Conservation (phyloP, 1,139 yeast species). For the Taiozyma sp. region DNA sequence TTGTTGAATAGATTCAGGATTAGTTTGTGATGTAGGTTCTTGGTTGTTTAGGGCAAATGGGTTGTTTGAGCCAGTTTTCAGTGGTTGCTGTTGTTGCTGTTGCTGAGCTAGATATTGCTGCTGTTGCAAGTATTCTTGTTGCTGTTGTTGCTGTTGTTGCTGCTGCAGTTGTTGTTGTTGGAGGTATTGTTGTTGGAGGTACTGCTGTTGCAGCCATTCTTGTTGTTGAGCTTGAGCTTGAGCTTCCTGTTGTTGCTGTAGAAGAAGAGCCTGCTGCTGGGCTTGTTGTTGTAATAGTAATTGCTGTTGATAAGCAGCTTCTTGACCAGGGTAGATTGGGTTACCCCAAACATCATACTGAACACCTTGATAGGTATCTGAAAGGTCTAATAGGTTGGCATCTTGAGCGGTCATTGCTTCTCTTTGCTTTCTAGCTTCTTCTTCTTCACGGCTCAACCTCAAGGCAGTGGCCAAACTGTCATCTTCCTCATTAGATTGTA, state of each 20-base stretch:
- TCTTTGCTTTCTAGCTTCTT: conserved; percentile 61
- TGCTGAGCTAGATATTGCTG: conserved; percentile 31
- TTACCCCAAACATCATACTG: conserved; percentile 75
- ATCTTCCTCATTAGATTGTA: conserved; percentile 40
- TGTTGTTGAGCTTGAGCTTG: conserved; percentile 22
- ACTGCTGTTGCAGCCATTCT: conserved; percentile 11
- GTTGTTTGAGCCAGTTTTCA: conserved; percentile 75
- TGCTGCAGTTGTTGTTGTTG: conserved; percentile 26
- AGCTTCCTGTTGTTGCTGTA: conserved; percentile 30
- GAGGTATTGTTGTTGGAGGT: conserved; percentile 13
- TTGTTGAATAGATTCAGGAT: conserved; percentile 27
- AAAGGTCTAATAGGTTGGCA: conserved; percentile 51
- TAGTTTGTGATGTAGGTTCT: conserved; percentile 11
- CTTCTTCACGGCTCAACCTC: conserved; percentile 83
- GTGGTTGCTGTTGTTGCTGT: conserved; percentile 29
- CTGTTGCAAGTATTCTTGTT: conserved; percentile 26
- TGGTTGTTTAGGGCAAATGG: conserved; percentile 66
- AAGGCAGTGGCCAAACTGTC: conserved; percentile 80
- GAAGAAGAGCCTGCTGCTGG: conserved; percentile 24
- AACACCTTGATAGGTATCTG: conserved; percentile 35
- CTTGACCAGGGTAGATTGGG: conserved; percentile 45
- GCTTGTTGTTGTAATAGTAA: conserved; percentile 22
- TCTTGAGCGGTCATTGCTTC: conserved; percentile 33
- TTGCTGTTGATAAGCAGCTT: conserved; percentile 25
- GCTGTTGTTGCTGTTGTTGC: conserved; percentile 23